A percentile compares a stretch with the other conserved stretches of the same genome.
Conservation (phyloP, 768 basidiomycete species). For the Roridomyces roridus region DNA sequence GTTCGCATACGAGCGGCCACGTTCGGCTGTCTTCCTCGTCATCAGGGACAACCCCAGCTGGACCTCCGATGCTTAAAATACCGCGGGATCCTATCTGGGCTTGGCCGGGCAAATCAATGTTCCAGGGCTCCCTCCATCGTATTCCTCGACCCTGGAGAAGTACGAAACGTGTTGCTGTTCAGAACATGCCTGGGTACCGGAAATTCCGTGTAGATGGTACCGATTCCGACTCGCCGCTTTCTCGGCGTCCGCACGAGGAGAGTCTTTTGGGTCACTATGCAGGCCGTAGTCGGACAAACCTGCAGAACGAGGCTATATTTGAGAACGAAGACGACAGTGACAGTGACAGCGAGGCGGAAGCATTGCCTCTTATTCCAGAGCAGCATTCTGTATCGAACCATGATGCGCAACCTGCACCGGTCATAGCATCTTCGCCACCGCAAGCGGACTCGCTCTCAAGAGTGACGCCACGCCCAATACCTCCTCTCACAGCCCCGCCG, state of each 20-base stretch:
- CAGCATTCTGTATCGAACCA: slow-evolving; percentile 16
- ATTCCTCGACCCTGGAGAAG: slow-evolving; percentile 22
- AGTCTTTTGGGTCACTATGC: slow-evolving; percentile 4
- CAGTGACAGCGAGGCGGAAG: slow-evolving; percentile 19
- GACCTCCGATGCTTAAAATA: slow-evolving; percentile 13
- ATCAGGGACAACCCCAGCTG: neutral
- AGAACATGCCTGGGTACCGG: slow-evolving; percentile 13
- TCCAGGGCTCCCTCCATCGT: slow-evolving; percentile 10
- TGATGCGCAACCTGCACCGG: slow-evolving; percentile 9
- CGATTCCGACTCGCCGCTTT: slow-evolving; percentile 24
- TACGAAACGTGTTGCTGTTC: slow-evolving; percentile 13
- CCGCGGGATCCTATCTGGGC: slow-evolving; percentile 4
- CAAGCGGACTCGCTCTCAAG: neutral
- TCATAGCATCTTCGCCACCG: neutral
- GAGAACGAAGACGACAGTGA: slow-evolving; percentile 13
- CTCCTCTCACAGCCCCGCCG: slow-evolving; percentile 12
- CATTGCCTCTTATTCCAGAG: slow-evolving; percentile 16
- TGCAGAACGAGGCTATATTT: slow-evolving; percentile 20
- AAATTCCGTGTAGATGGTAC: slow-evolving; percentile 18
- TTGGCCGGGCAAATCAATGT: slow-evolving; percentile 21
- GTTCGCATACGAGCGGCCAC: slow-evolving; percentile 18
- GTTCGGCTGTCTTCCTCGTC: slow-evolving; percentile 24
- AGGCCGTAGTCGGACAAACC: slow-evolving; percentile 6
- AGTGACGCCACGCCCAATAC: slow-evolving; percentile 6
- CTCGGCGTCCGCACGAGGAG: slow-evolving; percentile 6